Conservation (phyloP, 768 basidiomycete genomes). For the Lactarius evosmus region DNA sequence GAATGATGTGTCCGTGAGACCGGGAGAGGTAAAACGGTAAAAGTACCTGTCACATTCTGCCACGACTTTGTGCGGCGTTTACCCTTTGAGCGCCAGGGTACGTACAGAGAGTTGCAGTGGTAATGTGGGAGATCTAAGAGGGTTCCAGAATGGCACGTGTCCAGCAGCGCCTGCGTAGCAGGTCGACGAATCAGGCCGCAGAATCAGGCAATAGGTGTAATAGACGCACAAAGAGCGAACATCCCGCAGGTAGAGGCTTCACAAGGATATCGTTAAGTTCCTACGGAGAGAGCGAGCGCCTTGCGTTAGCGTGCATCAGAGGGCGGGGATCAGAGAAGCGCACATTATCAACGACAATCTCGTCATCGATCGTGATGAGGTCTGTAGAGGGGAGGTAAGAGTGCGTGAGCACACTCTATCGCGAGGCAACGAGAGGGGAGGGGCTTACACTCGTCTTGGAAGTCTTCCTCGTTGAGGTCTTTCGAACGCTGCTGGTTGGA, state of each 20-base stretch:
- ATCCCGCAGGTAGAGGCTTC: conserved; percentile 25
- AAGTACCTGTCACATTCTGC: conserved; percentile 27
- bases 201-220: not conserved
- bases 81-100: conserved; percentile 28
- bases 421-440: not conserved
- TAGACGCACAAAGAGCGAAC: conserved; percentile 24
- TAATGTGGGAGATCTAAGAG: conserved; percentile 30
- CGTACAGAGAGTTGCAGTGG: conserved; percentile 28
- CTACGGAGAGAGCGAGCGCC: conserved; percentile 18
- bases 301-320: not conserved
- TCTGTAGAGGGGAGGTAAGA: conserved; percentile 1
- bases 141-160: conserved; percentile 30
- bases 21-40: not conserved
- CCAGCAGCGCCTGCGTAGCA: conserved; percentile 26
- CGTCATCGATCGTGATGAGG: conserved; percentile 24
- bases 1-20: not conserved
- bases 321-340: not conserved
- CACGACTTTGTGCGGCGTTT: conserved; percentile 25
- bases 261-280: conserved; percentile 29
- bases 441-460: conserved; percentile 17
- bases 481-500: conserved; percentile 23
- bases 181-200: not conserved
- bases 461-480: conserved; percentile 22
- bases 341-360: conserved; percentile 30
- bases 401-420: not conserved